These are phyloP conservation scores for Prunus fruticosa DNA, from an alignment of 306 rosid genomes.

Conservation along the genomic window DNA sequence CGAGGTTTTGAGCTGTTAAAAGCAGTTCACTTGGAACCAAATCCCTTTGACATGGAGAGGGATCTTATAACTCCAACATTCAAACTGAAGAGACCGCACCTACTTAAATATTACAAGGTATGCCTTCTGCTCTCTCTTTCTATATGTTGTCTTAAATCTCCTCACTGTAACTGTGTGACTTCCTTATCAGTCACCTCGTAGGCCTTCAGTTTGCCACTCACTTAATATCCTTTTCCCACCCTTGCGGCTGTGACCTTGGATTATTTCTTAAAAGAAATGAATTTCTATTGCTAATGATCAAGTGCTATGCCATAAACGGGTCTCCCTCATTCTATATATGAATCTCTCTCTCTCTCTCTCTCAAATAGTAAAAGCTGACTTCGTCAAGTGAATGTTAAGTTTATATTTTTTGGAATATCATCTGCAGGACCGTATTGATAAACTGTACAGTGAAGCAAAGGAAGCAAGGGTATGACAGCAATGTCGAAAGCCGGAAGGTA, in stretches of 20 bases:
- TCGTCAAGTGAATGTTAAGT: too few species aligned
- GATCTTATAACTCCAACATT: slow-evolving; percentile 88
- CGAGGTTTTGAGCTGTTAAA: too few species aligned
- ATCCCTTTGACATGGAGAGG: slow-evolving; percentile 84
- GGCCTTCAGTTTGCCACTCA: not conserved
- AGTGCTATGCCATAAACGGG: not conserved
- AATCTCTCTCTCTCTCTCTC: too few species aligned
- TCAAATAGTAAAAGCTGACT: not conserved
- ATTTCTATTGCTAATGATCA: too few species aligned
- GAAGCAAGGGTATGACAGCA: slow-evolving; percentile 31
- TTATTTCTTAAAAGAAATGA: too few species aligned
- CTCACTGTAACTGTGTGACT: not conserved
- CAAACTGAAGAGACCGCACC: slow-evolving; percentile 82
- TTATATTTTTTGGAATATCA: not conserved
- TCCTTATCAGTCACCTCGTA: not conserved
- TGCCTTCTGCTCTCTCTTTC: not conserved
- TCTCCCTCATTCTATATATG: too few species aligned
- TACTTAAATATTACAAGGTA: slow-evolving; percentile 77
- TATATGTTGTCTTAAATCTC: not conserved
- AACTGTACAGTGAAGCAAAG: slow-evolving; percentile 67
- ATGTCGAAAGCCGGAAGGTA: not conserved
- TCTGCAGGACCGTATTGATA: slow-evolving; percentile 61
- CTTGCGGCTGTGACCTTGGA: not conserved
- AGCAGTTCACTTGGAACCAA: slow-evolving; percentile 85
- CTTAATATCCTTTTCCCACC: not conserved